Evolutionary conservation across 371 early-diverging fungal genomes (phyloP).

Genomic region (Mortierella polycephala): DNA sequence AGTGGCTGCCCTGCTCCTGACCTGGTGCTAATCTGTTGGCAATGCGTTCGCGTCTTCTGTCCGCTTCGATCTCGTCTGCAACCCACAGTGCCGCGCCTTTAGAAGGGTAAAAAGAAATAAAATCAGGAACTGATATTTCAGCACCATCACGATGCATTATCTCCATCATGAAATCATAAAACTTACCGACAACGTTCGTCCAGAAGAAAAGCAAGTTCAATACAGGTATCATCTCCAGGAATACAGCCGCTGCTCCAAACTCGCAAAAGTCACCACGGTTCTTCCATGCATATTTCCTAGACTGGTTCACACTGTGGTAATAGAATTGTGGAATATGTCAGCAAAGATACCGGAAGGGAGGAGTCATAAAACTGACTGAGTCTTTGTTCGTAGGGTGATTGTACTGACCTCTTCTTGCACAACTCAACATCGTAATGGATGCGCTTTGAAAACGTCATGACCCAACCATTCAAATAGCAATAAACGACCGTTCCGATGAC

Average conservation of each 20-base stretch:
- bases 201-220: slow-evolving; percentile 74
- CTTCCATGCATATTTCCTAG: slow-evolving; percentile 65
- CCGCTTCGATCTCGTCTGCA: slow-evolving; percentile 69
- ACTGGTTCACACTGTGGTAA: slow-evolving; percentile 58
- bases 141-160: background rate
- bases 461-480: slow-evolving; percentile 74
- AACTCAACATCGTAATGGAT: slow-evolving; percentile 73
- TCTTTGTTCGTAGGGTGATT: background rate
- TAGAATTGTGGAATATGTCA: background rate
- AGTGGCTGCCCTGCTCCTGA: slow-evolving; percentile 35
- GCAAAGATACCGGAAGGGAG: background rate
- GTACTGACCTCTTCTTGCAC: slow-evolving; percentile 53
- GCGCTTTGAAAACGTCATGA: slow-evolving; percentile 59
- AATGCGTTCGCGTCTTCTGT: slow-evolving; percentile 40
- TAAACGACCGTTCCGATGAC: slow-evolving; percentile 67
- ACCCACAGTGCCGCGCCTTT: slow-evolving; percentile 75
- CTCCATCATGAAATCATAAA: background rate
- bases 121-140: background rate
- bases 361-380: background rate
- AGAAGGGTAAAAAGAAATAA: background rate
- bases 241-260: slow-evolving; percentile 72
- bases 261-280: slow-evolving; percentile 60
- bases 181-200: slow-evolving; percentile 70
- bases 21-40: slow-evolving; percentile 23
- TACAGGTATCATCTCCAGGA: slow-evolving; percentile 70